Evolutionary conservation across 441 rosid genomes (phyloP).

Genomic region (Pelargonium fulgidum): DNA sequence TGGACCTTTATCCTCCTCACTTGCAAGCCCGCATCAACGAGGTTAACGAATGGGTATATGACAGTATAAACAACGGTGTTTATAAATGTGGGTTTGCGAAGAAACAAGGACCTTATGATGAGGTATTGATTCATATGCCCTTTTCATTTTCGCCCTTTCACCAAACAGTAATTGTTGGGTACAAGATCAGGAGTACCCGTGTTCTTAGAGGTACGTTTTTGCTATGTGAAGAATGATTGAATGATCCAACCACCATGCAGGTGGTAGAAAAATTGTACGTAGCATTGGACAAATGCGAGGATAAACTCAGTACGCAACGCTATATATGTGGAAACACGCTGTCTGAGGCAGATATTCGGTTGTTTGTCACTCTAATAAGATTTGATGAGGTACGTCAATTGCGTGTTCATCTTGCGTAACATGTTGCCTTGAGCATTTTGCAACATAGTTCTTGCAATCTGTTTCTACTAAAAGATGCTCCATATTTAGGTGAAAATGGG

Average conservation of each 20-base stretch:
- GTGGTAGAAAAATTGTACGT: slow-evolving; percentile 24
- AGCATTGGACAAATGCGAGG: slow-evolving; percentile 28
- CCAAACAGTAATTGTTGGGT: not conserved
- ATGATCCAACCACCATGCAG: slow-evolving; percentile 11
- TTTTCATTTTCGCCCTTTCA: not conserved
- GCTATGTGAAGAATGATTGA: not conserved
- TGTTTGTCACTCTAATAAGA: slow-evolving; percentile 32
- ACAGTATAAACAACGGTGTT: slow-evolving; percentile 25
- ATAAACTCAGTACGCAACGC: slow-evolving; percentile 24
- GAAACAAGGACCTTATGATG: slow-evolving; percentile 30
- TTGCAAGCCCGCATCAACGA: slow-evolving; percentile 23
- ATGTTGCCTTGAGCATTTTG: too few relatives aligned
- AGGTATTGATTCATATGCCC: slow-evolving; percentile 12
- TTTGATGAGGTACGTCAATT: slow-evolving; percentile 25
- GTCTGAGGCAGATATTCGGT: slow-evolving; percentile 23
- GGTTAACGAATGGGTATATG: slow-evolving; percentile 27
- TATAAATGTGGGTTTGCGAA: slow-evolving; percentile 29
- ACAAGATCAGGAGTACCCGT: not conserved
- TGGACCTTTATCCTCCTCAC: slow-evolving; percentile 28
- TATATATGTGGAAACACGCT: slow-evolving; percentile 25
- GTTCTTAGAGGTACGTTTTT: not conserved
- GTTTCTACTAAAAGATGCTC: not conserved
- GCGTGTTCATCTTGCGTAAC: too few relatives aligned
- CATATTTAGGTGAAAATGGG: too few relatives aligned
- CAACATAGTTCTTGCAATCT: not conserved